These are phyloP conservation scores for Solioccasus polychromus DNA, from an alignment of 768 basidiomycete genomes.

Conservation along the genomic window DNA sequence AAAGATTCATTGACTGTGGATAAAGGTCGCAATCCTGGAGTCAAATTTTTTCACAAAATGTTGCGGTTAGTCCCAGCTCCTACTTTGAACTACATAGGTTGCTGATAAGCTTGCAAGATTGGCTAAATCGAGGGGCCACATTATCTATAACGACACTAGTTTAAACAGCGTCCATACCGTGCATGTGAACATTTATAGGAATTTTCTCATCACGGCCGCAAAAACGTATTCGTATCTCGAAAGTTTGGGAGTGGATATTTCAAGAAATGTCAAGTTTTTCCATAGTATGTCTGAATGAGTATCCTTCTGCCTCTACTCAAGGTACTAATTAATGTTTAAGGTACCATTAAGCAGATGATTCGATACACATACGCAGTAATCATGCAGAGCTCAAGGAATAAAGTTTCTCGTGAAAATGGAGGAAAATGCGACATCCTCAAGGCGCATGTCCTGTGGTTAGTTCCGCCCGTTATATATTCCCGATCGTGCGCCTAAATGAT, in stretches of 20 bases:
- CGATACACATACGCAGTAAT: constrained; percentile 53
- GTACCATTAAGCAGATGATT: constrained; percentile 59
- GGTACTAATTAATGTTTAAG: constrained; percentile 27
- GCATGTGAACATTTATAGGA: constrained; percentile 84
- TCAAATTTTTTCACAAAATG: constrained; percentile 68
- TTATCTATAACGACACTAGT: constrained; percentile 72
- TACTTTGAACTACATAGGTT: not conserved
- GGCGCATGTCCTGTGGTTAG: constrained; percentile 60
- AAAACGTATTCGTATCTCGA: constrained; percentile 84
- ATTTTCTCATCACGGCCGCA: constrained; percentile 76
- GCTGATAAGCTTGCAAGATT: constrained; percentile 42
- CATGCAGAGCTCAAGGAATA: constrained; percentile 41
- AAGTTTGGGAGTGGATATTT: constrained; percentile 49
- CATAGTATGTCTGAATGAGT: constrained; percentile 40
- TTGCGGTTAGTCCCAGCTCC: constrained; percentile 50
- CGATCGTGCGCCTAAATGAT: constrained; percentile 4
- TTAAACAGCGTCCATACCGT: constrained; percentile 64
- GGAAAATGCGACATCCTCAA: constrained; percentile 48
- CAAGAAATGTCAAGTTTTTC: constrained; percentile 49
- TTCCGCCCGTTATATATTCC: not conserved
- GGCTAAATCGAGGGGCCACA: constrained; percentile 71
- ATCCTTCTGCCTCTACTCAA: not conserved
- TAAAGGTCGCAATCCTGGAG: constrained; percentile 60
- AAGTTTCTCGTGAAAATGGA: constrained; percentile 36
- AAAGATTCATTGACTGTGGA: constrained; percentile 70